Percentiles rank a stretch among this genome's conserved stretches.
These are phyloP conservation scores for Ustulina deusta DNA, from an alignment of 2,329 filamentous ascomycete species.

Conservation along the genomic window DNA sequence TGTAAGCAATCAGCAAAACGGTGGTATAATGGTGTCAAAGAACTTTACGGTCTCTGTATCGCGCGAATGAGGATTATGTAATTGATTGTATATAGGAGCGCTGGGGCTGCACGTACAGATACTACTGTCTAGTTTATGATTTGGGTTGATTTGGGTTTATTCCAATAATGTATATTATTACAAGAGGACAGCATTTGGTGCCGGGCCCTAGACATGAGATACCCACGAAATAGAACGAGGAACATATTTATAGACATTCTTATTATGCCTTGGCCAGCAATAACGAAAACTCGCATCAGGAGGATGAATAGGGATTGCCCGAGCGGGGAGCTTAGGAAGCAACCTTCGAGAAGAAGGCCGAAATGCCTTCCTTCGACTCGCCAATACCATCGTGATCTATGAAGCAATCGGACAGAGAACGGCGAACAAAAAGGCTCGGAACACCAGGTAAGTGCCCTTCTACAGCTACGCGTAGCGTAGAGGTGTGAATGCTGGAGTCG, in stretches of 20 bases:
- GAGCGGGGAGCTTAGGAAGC: too few species aligned
- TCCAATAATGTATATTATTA: slow-evolving; percentile 38
- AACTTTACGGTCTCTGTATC: slow-evolving; percentile 39
- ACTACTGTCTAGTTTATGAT: not conserved
- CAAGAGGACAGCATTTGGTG: slow-evolving; percentile 10
- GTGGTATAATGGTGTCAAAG: slow-evolving; percentile 40
- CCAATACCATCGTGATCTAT: not conserved
- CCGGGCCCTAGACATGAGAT: slow-evolving; percentile 16
- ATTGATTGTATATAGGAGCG: not conserved
- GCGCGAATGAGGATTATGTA: slow-evolving; percentile 18
- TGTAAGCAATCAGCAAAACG: slow-evolving; percentile 8
- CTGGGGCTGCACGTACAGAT: not conserved
- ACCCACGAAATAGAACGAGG: slow-evolving; percentile 1
- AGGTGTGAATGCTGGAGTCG: not conserved
- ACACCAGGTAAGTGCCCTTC: not conserved
- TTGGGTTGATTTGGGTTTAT: not conserved
- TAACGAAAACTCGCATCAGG: too few species aligned
- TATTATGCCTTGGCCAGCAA: not conserved
- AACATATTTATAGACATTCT: not conserved
- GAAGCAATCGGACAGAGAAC: not conserved
- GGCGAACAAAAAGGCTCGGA: not conserved
- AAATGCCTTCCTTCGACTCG: not conserved
- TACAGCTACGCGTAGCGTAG: too few species aligned
- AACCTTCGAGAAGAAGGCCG: too few species aligned
- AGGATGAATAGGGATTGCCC: too few species aligned